Evolutionary conservation across 1,284 basidiomycete species (phyloP).

Genomic region (Melampsora medusae): DNA sequence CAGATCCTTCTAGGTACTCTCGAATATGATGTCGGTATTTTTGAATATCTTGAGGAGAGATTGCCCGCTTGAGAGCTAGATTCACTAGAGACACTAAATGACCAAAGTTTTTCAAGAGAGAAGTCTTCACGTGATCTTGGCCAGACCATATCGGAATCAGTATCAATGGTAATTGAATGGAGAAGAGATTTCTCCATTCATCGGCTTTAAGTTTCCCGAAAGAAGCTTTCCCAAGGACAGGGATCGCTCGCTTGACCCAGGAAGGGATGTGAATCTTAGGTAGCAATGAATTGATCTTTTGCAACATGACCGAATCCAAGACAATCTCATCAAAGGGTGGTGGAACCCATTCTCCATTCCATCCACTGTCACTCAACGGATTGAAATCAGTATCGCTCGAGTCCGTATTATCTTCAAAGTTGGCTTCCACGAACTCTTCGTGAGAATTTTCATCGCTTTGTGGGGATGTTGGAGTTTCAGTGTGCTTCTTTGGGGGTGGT

Average conservation of each 20-base stretch:
- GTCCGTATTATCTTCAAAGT: neutral
- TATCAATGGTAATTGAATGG: too few relatives aligned
- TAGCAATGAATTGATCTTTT: constrained; percentile 3
- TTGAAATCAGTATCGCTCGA: constrained; percentile 1
- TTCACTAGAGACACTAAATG: constrained; percentile 27
- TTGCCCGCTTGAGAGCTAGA: neutral
- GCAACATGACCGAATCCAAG: neutral
- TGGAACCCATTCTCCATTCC: constrained; percentile 11
- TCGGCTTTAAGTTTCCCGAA: constrained; percentile 28
- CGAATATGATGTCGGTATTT: constrained; percentile 20
- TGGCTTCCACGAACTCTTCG: too few relatives aligned
- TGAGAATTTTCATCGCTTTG: too few relatives aligned
- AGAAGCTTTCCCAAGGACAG: constrained; percentile 12
- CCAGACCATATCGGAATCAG: too few relatives aligned
- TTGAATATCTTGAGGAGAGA: neutral
- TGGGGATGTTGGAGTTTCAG: too few relatives aligned
- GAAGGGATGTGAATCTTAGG: constrained; percentile 11
- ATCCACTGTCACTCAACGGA: neutral
- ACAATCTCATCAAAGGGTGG: constrained; percentile 16
- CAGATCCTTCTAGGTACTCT: constrained; percentile 14
- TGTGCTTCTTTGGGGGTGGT: too few relatives aligned
- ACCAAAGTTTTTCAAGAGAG: neutral
- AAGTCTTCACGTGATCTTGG: neutral
- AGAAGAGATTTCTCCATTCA: constrained; percentile 31
- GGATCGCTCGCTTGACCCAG: constrained; percentile 18